Conservation (phyloP, 2,329 filamentous ascomycete species). For the Trichoderma koningii region DNA sequence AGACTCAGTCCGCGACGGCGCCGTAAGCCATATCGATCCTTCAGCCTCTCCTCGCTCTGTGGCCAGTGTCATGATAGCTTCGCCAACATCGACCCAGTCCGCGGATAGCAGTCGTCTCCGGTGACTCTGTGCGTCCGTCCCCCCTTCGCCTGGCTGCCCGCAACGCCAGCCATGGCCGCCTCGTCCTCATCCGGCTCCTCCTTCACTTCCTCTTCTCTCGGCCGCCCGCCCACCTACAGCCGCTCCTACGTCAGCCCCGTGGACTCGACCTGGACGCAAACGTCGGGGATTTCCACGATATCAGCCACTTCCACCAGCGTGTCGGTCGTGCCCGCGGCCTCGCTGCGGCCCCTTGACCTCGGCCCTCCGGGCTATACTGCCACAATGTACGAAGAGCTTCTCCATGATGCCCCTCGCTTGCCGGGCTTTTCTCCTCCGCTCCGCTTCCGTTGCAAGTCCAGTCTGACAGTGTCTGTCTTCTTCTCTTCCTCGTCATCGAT, state of each 20-base stretch:
- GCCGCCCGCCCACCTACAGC: slow-evolving; percentile 46
- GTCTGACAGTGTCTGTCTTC: slow-evolving; percentile 32
- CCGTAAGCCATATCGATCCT: slow-evolving; percentile 4
- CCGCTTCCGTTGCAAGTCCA: slow-evolving; percentile 6
- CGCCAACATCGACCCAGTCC: slow-evolving; percentile 8
- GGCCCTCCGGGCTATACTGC: slow-evolving; percentile 57
- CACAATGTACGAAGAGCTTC: slow-evolving; percentile 48
- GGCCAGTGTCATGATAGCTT: slow-evolving; percentile 29
- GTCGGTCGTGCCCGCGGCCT: slow-evolving; percentile 41
- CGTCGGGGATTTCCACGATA: slow-evolving; percentile 47
- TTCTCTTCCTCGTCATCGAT: slow-evolving; percentile 18
- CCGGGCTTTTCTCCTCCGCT: not conserved
- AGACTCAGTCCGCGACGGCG: slow-evolving; percentile 18
- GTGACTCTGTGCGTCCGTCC: not conserved
- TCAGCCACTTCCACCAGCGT: slow-evolving; percentile 46
- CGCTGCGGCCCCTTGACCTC: slow-evolving; percentile 51
- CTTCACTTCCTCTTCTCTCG: slow-evolving; percentile 50
- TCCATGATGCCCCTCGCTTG: not conserved
- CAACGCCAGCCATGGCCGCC: slow-evolving; percentile 41
- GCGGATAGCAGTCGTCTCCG: slow-evolving; percentile 14
- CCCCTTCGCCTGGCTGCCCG: not conserved
- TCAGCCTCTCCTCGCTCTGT: slow-evolving; percentile 13
- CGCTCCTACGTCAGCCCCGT: slow-evolving; percentile 47
- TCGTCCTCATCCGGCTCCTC: slow-evolving; percentile 53
- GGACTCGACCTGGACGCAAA: slow-evolving; percentile 51